A percentile compares a stretch with the other conserved stretches of the same genome.
Conservation (phyloP, 352 stramenopile species). For the Phytopythium cucurbitacearum region DNA sequence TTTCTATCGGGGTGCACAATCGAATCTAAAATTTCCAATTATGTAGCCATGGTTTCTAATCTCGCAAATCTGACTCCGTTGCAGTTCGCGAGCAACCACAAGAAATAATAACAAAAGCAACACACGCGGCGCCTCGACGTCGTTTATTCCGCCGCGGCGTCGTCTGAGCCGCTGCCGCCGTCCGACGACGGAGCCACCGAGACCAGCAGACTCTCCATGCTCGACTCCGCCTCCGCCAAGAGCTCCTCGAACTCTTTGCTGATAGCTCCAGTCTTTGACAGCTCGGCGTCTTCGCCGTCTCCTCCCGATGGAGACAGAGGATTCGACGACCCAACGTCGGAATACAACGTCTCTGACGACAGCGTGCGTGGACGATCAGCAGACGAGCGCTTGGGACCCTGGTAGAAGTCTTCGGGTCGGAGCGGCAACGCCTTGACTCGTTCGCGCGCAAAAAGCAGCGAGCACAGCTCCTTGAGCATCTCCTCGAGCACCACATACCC, state of each 20-base stretch:
- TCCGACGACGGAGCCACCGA: not conserved
- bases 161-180: not conserved
- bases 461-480: conserved; percentile 83
- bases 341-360: conserved; percentile 40
- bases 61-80: not conserved
- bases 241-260: conserved; percentile 66
- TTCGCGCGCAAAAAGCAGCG: conserved; percentile 71
- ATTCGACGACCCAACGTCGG: conserved; percentile 27
- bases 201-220: conserved; percentile 51
- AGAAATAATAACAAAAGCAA: conserved; percentile 19
- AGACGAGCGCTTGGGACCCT: conserved; percentile 52
- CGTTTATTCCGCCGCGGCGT: conserved; percentile 3
- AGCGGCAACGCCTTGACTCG: conserved; percentile 67
- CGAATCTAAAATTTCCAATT: too few relatives aligned
- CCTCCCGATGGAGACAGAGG: conserved; percentile 3
- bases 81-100: too few relatives aligned
- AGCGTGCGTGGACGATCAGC: conserved; percentile 19
- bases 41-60: not conserved
- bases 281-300: conserved; percentile 7
- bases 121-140: conserved; percentile 23
- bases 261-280: conserved; percentile 31
- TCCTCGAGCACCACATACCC: conserved; percentile 82
- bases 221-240: conserved; percentile 66
- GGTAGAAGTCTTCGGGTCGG: conserved; percentile 81
- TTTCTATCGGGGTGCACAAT: too few relatives aligned